These are phyloP conservation scores for Cryptosporidium sp. DNA, from an alignment of 169 alveolate genomes.

Conservation along the genomic window DNA sequence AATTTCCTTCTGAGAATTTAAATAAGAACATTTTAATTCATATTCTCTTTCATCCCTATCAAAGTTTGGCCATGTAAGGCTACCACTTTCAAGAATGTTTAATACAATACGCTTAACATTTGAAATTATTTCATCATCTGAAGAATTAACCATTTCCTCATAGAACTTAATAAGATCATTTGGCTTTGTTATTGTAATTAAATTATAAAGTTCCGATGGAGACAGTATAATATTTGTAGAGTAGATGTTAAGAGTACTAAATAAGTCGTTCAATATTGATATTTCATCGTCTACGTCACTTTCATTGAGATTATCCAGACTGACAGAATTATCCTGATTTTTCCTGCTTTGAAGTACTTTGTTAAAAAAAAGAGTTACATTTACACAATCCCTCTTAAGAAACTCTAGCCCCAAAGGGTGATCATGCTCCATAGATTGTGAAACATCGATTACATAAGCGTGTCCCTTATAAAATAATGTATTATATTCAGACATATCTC, in stretches of 20 bases:
- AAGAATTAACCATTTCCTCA: not conserved
- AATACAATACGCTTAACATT: constrained; percentile 8
- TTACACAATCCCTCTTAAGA: constrained; percentile 96
- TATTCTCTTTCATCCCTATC: constrained; percentile 33
- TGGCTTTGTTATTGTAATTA: constrained; percentile 31
- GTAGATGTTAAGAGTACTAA: not conserved
- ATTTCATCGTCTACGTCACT: constrained; percentile 9
- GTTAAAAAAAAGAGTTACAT: constrained; percentile 93
- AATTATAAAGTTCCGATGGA: constrained; percentile 48
- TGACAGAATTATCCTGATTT: not conserved
- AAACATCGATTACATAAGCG: constrained; percentile 96
- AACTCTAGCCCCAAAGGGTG: constrained; percentile 98
- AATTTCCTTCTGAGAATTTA: constrained; percentile 11
- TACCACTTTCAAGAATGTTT: constrained; percentile 22
- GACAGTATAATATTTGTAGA: constrained; percentile 21
- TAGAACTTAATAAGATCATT: constrained; percentile 16
- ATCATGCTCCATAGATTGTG: constrained; percentile 98
- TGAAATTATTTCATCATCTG: not conserved
- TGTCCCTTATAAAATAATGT: constrained; percentile 87
- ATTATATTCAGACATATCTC: constrained; percentile 98
- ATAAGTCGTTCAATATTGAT: constrained; percentile 1
- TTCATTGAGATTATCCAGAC: not conserved
- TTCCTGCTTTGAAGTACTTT: constrained; percentile 79
- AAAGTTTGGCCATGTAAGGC: constrained; percentile 25
- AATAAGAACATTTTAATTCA: constrained; percentile 49